These are phyloP conservation scores for Apiotrichum veenhuisii DNA, from an alignment of 1,284 basidiomycete species.

Conservation along the genomic window DNA sequence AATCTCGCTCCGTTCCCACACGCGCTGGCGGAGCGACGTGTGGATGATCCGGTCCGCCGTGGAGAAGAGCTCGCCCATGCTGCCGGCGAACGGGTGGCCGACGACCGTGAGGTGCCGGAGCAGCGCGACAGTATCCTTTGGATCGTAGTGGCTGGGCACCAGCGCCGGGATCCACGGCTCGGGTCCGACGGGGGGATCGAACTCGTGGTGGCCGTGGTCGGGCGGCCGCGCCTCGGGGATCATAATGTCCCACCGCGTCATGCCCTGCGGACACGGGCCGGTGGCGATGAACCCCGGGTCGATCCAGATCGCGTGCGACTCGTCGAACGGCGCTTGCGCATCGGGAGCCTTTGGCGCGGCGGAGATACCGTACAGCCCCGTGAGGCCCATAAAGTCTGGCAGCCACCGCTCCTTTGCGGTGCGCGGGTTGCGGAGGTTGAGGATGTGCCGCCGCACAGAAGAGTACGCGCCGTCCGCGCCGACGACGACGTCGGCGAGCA, in stretches of 20 bases:
- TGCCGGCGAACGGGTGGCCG: constrained; percentile 1
- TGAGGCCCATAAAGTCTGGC: neutral
- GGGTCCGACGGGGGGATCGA: neutral
- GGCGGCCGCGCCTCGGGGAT: neutral
- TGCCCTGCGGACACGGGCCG: neutral
- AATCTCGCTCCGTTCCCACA: constrained; percentile 2
- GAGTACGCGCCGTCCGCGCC: constrained; percentile 7
- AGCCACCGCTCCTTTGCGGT: neutral
- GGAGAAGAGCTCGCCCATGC: neutral
- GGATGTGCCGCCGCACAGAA: neutral
- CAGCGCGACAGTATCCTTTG: neutral
- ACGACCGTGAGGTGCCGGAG: neutral
- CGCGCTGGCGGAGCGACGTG: neutral
- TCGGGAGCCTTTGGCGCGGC: neutral
- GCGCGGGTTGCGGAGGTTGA: neutral
- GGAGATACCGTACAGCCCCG: constrained; percentile 1
- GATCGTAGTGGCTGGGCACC: neutral
- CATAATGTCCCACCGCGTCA: neutral
- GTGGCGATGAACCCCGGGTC: constrained; percentile 3
- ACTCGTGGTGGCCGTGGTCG: neutral
- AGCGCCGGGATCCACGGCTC: neutral
- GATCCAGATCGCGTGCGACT: neutral
- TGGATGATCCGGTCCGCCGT: constrained; percentile 1
- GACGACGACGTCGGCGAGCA: neutral
- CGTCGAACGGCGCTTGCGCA: neutral